Base-by-base conservation (phyloP, 441 rosid species). In the Capsella rubella region DNA sequence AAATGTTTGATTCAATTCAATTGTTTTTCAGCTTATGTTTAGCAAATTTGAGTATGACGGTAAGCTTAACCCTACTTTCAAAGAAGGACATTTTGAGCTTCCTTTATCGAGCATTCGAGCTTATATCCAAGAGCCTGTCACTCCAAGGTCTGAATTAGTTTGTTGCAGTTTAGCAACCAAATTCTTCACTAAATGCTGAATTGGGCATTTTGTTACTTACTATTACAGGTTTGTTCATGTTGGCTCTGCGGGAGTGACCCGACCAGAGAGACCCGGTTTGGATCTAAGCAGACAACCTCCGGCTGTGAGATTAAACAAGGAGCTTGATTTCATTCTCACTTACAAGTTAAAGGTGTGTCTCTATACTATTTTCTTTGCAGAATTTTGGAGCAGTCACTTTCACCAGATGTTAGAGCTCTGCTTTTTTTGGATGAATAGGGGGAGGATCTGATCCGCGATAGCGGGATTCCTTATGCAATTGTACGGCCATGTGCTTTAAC, bases 1-100 rank as follows among this genome's bases (percentile, higher is more conserved):
- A 29, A 53, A 69, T 5, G 47, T 40, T 40, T 67, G 61, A 67
- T 59, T 29, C 5, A 0, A 0, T 8, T 21, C 32, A 13, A 8
- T 35, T 43, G 6, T 32, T 8, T 73, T 82, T 56, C 96, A 94
- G 98, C 92, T 94, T 59, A 90, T 91, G 97, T 87, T 90, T 86
- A 91, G 98, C 87, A 94, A 91, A 79, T 94, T 94, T 50, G 97
- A 94, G 82, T 94, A 87, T 67, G 98, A 94, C 32, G 98, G 97
- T 63, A 87, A 86, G 81, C 82, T 91, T 79, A 91, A 94, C 78
- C 97, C 96, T 37, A 84, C 90, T 65, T 94, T 94, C 71, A 79
- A 67, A 62, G 96, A 94, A 84, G 97, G 98, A 7, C 81, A 86
- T 37, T 94, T 94, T 79, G 87, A 89, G 87, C 91, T 94, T 53